Evolutionary conservation across 148 eudicot genomes (phyloP), one percentile per base, ranked within the genome.

Genomic region (Bassia scoparia): DNA sequence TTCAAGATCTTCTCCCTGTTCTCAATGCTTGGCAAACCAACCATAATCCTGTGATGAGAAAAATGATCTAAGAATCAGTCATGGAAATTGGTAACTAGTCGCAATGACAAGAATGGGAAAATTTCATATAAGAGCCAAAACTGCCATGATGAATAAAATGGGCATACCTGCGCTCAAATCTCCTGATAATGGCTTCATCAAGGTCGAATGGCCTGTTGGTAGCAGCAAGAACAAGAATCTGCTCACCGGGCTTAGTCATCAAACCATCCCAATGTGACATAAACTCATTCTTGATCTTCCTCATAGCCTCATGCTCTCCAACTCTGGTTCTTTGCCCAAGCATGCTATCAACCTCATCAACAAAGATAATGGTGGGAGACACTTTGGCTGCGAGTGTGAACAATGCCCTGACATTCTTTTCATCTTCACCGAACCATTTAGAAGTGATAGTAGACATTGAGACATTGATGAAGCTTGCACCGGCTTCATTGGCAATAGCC

Each of bases 231-330:
- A 92, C 98, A 59, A 92, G 93, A 68, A 92, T 92, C 31, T 88
- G 87, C 79, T 92, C 93, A 29, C 96, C 98, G 0, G 90, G 84
- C 52, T 86, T 92, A 4, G 93, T 87, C 83, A 92, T 74, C 44
- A 92, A 78, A n/a, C 98, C 96, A 80, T 92, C 98, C 98, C 98
- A 92, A 69, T 92, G 96, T 37, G 96, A 76, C 98, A 92, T 92
- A 74, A 92, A 92, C 84, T 92, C 98, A 65, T 92, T 92, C 84
- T 92, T 92, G 44, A 92, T 92, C 61, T 92, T 92, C 73, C 98
- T 81, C 98, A 92, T 92, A 14, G 98, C 98, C 80, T 92, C 98
- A 24, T 92, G 98, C 86, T 92, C 98, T 49, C 98, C 98, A 53
- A 86, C 98, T 73, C 96, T 81, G 34, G 96, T 90, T 60, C 98